A percentile compares a stretch with the other conserved stretches of the same genome.
These are phyloP conservation scores for Paecilomyces niveus DNA, from an alignment of 2,329 filamentous ascomycete species.

Conservation along the genomic window DNA sequence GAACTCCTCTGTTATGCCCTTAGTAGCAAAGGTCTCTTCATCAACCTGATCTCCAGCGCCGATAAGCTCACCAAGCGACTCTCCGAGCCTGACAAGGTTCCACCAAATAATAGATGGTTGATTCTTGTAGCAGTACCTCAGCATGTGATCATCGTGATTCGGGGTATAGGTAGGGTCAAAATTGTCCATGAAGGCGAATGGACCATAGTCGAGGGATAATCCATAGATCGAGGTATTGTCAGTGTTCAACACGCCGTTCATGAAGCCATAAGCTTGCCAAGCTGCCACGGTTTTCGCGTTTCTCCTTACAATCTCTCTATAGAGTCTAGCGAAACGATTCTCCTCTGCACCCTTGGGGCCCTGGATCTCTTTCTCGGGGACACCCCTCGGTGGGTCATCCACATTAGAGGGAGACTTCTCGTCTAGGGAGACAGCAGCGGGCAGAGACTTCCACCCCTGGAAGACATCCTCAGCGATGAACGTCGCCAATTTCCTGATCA, in stretches of 20 bases:
- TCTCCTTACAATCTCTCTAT: conserved; percentile 75
- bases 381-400: conserved; percentile 43
- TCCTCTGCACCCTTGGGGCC: conserved; percentile 63
- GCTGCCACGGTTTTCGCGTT: conserved; percentile 84
- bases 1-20: conserved; percentile 65
- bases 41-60: conserved; percentile 70
- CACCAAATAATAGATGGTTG: conserved; percentile 98
- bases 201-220: conserved; percentile 87
- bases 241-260: conserved; percentile 96
- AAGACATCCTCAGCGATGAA: conserved; percentile 87
- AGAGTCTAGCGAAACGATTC: conserved; percentile 81
- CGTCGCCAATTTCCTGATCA: conserved; percentile 67
- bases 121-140: conserved; percentile 87
- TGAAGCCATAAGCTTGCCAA: conserved; percentile 99
- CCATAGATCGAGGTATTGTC: conserved; percentile 93
- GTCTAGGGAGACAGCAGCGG: conserved; percentile 45
- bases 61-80: conserved; percentile 80
- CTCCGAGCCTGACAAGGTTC: conserved; percentile 89
- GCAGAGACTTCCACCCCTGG: conserved; percentile 77
- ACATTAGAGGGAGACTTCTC: conserved; percentile 31
- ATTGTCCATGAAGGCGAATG: conserved; percentile 95
- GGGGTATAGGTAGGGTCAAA: conserved; percentile 94
- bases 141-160: conserved; percentile 85
- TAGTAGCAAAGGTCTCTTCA: conserved; percentile 59
- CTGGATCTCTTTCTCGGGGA: conserved; percentile 55